Evolutionary conservation across 2,329 filamentous ascomycete genomes (phyloP).

Genomic region (Diplodia scrobiculata): DNA sequence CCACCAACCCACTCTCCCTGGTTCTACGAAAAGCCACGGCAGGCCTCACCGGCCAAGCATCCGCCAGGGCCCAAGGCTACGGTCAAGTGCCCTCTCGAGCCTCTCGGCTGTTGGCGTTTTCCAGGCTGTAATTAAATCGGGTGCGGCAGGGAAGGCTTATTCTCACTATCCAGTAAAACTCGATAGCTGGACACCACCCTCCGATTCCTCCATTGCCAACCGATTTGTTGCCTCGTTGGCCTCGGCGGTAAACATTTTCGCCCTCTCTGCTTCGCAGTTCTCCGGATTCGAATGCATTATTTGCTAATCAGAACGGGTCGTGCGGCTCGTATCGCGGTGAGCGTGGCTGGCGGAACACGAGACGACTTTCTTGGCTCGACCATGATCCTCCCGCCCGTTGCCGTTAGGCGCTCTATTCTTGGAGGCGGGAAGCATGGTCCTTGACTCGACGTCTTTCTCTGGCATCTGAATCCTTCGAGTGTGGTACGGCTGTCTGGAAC

Average conservation of each 20-base stretch:
- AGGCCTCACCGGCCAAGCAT: neutral
- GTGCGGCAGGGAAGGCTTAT: neutral
- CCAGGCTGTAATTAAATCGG: neutral
- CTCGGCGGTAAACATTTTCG: neutral
- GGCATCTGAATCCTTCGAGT: neutral
- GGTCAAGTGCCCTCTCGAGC: neutral
- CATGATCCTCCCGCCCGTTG: neutral
- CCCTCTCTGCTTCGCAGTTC: neutral
- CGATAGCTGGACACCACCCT: neutral
- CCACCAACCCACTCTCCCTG: neutral
- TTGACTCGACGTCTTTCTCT: slow-evolving; percentile 1
- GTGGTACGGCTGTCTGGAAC: neutral
- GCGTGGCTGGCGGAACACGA: slow-evolving; percentile 25
- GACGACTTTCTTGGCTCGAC: neutral
- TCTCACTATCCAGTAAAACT: neutral
- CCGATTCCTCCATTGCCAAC: neutral
- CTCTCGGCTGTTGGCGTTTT: neutral
- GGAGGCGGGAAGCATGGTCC: neutral
- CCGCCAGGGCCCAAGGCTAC: neutral
- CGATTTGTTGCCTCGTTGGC: neutral
- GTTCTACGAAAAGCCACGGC: neutral
- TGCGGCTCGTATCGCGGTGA: slow-evolving; percentile 23
- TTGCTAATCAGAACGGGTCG: slow-evolving; percentile 19
- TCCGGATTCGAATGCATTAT: neutral
- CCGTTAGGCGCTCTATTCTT: slow-evolving; percentile 8